Base-by-base conservation (phyloP, 805 yeast species). In the Cyberlindnera saturnus region DNA sequence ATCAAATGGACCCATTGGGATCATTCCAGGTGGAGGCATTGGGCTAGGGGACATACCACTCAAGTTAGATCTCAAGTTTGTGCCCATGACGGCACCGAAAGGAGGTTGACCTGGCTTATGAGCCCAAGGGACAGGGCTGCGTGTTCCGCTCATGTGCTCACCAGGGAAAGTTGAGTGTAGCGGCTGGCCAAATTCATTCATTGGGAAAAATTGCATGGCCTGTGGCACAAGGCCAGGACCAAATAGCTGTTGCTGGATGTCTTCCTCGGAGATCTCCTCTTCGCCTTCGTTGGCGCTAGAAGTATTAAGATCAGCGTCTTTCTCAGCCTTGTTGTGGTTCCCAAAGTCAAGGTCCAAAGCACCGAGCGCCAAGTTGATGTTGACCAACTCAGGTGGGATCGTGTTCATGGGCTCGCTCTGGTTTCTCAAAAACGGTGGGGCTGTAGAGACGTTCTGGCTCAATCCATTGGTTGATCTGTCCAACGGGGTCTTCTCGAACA, bases 181-280 rank as follows among this genome's bases (percentile, higher is more conserved):
- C 5, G 60, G 60, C 35, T 57, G 60, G 8, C 61, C 61, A 40
- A 56, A 57, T 34, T 55, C 58, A 39, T 57, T 54, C 34, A 55
- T 38, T 36, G 61, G 59, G 45, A 56, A 52, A 37, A 57, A 55
- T 29, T 59, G 60, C 43, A 56, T 48, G 15, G 52, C 54, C 34
- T 49, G 60, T 26, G 49, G 60, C 42, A 51, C 50, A 19, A 45
- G 43, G 5, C 46, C 48, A 29, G 47, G 49, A 3, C 46, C 46
- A 18, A 47, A 51, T 18, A 45, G 45, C 16, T 48, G 51, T 2
- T 16, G 36, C 6, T 36, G 46, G 18, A 32, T 38, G 6, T 44
- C 31, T 36, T 43, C 38, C 10, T 40, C 41, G 3, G 37, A 36
- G 15, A 31, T n/a, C 33, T 18, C 37, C 1, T 41, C 45, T 10